Evolutionary conservation across 495 filamentous ascomycete genomes (phyloP).

Genomic region (Lophium mytilinum): DNA sequence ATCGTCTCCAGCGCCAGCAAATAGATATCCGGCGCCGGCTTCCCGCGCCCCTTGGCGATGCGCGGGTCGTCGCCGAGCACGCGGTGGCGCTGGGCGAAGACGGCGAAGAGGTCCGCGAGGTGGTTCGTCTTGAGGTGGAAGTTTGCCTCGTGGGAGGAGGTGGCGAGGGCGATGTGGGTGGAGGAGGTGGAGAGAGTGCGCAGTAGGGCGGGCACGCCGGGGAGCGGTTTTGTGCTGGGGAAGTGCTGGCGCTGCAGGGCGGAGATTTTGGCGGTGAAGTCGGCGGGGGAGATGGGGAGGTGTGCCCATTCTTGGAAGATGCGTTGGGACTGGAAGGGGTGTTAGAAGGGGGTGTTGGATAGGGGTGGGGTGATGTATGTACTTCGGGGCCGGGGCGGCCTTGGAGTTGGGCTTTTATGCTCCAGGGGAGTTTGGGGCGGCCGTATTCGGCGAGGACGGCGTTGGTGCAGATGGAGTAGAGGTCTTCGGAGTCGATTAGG

Average conservation of each 20-base stretch:
- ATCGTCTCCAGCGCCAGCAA: constrained; percentile 76
- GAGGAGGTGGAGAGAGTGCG: constrained; percentile 39
- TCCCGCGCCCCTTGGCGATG: constrained; percentile 72
- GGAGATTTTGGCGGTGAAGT: constrained; percentile 51
- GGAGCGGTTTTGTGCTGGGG: constrained; percentile 62
- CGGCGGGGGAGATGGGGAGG: constrained; percentile 61
- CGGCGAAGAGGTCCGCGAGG: constrained; percentile 60
- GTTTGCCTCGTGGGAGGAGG: constrained; percentile 61
- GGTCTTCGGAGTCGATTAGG: constrained; percentile 86
- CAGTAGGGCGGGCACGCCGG: constrained; percentile 68
- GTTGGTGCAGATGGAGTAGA: constrained; percentile 80
- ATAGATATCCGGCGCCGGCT: constrained; percentile 94
- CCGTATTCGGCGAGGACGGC: constrained; percentile 65
- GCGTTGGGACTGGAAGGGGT: constrained; percentile 35
- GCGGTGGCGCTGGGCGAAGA: constrained; percentile 58
- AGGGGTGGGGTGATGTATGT: constrained; percentile 1
- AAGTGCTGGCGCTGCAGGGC: constrained; percentile 64
- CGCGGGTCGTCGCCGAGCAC: constrained; percentile 83
- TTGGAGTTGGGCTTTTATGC: constrained; percentile 88
- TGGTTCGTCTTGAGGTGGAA: constrained; percentile 75
- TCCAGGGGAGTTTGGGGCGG: constrained; percentile 73
- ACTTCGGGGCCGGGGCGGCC: constrained; percentile 76
- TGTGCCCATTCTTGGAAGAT: constrained; percentile 80
- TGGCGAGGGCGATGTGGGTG: constrained; percentile 78
- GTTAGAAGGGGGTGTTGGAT: background rate